Base-by-base conservation (phyloP, 257 asterid species). In the Coffea canephora region DNA sequence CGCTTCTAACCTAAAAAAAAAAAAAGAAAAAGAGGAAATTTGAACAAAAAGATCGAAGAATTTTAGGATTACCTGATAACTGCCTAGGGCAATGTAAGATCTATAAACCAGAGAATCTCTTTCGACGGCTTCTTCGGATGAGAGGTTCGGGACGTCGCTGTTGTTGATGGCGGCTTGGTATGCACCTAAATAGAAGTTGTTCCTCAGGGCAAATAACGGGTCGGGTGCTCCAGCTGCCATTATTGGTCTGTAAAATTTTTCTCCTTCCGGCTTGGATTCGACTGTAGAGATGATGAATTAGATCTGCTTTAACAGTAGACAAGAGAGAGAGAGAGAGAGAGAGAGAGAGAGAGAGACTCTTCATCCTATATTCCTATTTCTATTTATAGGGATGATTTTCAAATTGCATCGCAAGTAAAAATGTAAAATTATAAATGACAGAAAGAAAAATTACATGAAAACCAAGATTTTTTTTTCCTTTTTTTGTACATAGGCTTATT, bases 141-240 rank as follows among this genome's bases (percentile, higher is more conserved):
- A 92, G 74, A 95, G 96, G 80, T 93, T 90, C 4, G 98, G 96
- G 86, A 93, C 80, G 83, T 92, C 93, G 86, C 97, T 92, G 91
- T 87, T 93, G 94, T 93, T 95, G 84, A 95, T 95, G 66, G 98
- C 97, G 43, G 98, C 97, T 90, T 95, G 99, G 83, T 91, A 95
- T 25, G 99, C 97, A 27, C 98, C 99, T 72, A 92, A 64, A 85
- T 92, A 95, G 82, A 95, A 95, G 68, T 89, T 95, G 95, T 92
- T 95, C 82, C 97, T 86, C 83, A 95, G 87, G 77, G 93, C 95
- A 78, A 95, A 95, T 64, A 95, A 75, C 72, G 87, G 97, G 85
- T 95, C 99, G 68, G 99, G 98, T 86, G 95, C 98, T 82, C 89
- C 90, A 45, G 84, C 88, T 85, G 84, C 77, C 73, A 80, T 75